These are phyloP conservation scores for Fusarium xylarioides DNA, from an alignment of 2,329 filamentous ascomycete species.

Conservation along the genomic window DNA sequence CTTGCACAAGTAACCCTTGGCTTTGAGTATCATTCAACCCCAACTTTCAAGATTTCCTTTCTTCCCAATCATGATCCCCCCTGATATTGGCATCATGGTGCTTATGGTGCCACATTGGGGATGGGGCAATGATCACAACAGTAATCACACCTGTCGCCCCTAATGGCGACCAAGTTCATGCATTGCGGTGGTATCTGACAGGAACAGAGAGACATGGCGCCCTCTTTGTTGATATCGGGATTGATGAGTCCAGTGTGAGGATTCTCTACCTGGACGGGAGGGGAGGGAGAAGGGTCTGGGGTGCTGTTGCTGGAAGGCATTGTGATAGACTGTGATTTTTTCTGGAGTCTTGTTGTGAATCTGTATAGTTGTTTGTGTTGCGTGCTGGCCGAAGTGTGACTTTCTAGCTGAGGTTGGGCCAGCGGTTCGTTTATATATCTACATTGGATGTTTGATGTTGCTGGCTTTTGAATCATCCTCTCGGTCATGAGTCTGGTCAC, in stretches of 20 bases:
- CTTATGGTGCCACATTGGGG: too few relatives aligned
- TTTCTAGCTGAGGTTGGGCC: rapidly evolving
- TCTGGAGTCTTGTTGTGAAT: background rate
- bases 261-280: too few relatives aligned
- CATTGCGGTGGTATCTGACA: background rate
- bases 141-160: background rate
- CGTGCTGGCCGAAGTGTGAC: background rate
- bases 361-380: background rate
- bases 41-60: background rate
- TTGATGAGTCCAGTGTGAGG: background rate
- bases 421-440: rapidly evolving
- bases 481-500: rapidly evolving
- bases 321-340: background rate
- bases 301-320: background rate
- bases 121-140: too few relatives aligned
- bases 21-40: rapidly evolving
- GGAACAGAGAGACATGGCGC: background rate
- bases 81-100: background rate
- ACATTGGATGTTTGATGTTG: too few relatives aligned
- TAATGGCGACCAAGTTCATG: rapidly evolving
- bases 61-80: too few relatives aligned
- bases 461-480: rapidly evolving
- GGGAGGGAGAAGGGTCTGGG: background rate
- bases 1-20: too few relatives aligned
- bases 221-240: rapidly evolving